Evolutionary conservation across 1,139 yeast species (phyloP).

Genomic region (Saccharomyces hybrid): DNA sequence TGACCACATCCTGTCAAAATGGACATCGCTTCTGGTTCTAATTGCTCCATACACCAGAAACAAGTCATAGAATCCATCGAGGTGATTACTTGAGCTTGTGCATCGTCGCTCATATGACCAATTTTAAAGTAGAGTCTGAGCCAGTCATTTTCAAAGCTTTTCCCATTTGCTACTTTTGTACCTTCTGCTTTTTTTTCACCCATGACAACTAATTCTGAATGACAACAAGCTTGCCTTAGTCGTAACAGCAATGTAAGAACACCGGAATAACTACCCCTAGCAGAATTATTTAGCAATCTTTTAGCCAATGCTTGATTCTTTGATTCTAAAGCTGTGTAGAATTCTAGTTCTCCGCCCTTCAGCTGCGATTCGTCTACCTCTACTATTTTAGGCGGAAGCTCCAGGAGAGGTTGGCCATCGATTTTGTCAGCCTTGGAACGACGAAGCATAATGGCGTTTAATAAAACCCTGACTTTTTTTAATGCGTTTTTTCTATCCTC

Average conservation of each 20-base stretch:
- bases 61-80: slow-evolving; percentile 38
- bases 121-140: slow-evolving; percentile 25
- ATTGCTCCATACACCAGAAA: slow-evolving; percentile 58
- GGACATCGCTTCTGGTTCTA: slow-evolving; percentile 41
- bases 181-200: slow-evolving; percentile 43
- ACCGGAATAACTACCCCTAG: slow-evolving; percentile 43
- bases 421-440: slow-evolving; percentile 67
- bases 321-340: slow-evolving; percentile 52
- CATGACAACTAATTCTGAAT: slow-evolving; percentile 63
- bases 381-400: slow-evolving; percentile 60
- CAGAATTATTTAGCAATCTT: slow-evolving; percentile 31
- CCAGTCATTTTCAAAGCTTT: slow-evolving; percentile 27
- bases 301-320: slow-evolving; percentile 53
- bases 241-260: slow-evolving; percentile 69
- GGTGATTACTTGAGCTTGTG: slow-evolving; percentile 28
- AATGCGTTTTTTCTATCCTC: slow-evolving; percentile 40
- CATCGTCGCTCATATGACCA: slow-evolving; percentile 20
- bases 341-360: slow-evolving; percentile 46
- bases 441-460: slow-evolving; percentile 70
- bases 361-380: slow-evolving; percentile 43
- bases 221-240: slow-evolving; percentile 87
- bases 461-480: slow-evolving; percentile 59
- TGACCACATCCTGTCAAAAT: slow-evolving; percentile 63
- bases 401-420: slow-evolving; percentile 71
- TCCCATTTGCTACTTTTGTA: slow-evolving; percentile 27